phyloP scores from a whole-genome alignment of 768 basidiomycete genomes.

The Lactarius hengduanensis region DNA sequence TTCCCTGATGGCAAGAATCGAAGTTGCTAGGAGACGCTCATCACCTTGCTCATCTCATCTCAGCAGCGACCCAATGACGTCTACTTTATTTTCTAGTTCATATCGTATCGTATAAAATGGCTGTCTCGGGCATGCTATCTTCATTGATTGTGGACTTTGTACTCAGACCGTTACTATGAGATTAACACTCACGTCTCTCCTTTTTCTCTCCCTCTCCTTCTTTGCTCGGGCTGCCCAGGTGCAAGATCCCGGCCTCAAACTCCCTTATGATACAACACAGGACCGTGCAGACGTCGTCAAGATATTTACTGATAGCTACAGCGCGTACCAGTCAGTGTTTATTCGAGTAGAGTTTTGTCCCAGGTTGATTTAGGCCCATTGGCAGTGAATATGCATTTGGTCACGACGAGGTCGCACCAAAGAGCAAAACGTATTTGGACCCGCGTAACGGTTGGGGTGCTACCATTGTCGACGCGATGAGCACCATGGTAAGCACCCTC shows the following conservation, averaged over 20 bases:
- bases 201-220: neutral
- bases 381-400: slow-evolving; percentile 54
- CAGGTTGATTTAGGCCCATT: neutral
- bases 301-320: slow-evolving; percentile 54
- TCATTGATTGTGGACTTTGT: neutral
- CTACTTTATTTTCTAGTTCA: no score
- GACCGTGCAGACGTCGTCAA: slow-evolving; percentile 44
- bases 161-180: neutral
- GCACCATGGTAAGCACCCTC: slow-evolving; percentile 50
- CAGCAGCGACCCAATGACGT: no score
- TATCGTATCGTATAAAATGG: neutral
- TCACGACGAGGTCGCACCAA: slow-evolving; percentile 58
- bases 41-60: no score
- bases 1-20: no score
- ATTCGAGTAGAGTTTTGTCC: neutral
- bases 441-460: slow-evolving; percentile 52
- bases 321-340: slow-evolving; percentile 51
- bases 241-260: neutral
- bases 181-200: neutral
- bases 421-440: slow-evolving; percentile 42
- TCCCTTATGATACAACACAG: neutral
- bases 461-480: slow-evolving; percentile 59
- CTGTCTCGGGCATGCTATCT: neutral
- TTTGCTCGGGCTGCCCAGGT: neutral
- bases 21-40: no score